A percentile compares a stretch with the other conserved stretches of the same genome.
Conservation (phyloP, 768 basidiomycete species). For the Cystofilobasidium capitatum region DNA sequence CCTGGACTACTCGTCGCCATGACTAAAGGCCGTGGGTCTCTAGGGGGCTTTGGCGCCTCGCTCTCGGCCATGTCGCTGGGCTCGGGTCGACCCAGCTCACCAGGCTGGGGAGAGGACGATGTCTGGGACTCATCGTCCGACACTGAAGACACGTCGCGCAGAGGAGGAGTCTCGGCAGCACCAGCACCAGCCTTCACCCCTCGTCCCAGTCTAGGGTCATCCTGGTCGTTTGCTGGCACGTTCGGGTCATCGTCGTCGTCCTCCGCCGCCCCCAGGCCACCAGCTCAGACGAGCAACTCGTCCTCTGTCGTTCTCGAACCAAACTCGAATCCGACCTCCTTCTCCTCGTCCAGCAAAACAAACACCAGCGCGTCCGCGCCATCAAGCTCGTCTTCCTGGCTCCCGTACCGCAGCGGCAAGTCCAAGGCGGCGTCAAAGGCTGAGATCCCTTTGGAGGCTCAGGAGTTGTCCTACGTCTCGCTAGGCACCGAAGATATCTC, state of each 20-base stretch:
- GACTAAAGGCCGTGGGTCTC: not conserved
- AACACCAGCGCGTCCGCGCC: not conserved
- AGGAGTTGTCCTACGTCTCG: slow-evolving; percentile 6
- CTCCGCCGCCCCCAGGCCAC: not conserved
- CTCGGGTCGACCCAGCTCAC: not conserved
- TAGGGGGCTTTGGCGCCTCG: slow-evolving; percentile 1
- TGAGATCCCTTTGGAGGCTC: not conserved
- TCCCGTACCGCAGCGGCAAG: slow-evolving; percentile 1
- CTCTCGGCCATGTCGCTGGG: slow-evolving; percentile 18
- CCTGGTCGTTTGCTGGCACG: not conserved
- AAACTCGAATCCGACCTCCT: too few species aligned
- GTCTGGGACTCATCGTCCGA: slow-evolving; percentile 21
- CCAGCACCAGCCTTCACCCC: not conserved
- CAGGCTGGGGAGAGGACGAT: slow-evolving; percentile 17
- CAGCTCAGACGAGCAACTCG: not conserved
- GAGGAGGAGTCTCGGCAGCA: slow-evolving; percentile 26
- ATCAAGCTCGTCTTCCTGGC: not conserved
- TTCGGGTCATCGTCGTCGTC: not conserved
- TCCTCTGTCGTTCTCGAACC: not conserved
- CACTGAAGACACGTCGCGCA: not conserved
- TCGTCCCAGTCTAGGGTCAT: not conserved
- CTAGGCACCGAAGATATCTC: not conserved
- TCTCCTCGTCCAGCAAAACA: too few species aligned
- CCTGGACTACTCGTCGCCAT: too few species aligned
- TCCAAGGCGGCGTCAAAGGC: not conserved